Evolutionary conservation across 1,139 yeast genomes (phyloP), one percentile per base, ranked within the genome.

Genomic region (Zygosaccharomyces pseudobailii): DNA sequence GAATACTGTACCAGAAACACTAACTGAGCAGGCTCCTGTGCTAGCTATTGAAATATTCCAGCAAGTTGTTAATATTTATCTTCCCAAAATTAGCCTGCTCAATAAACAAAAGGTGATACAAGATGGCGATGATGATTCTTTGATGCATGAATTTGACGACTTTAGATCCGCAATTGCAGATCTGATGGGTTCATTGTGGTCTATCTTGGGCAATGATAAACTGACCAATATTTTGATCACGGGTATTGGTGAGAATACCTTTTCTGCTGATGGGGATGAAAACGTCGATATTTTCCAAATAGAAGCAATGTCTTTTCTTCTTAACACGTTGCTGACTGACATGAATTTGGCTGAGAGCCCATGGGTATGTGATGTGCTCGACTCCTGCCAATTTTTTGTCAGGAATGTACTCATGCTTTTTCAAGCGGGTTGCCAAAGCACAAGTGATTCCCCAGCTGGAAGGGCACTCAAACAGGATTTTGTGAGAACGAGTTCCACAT

Each of bases 91-190:
- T 8, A 62, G 65, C 28, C 49, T 65, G 30, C 28, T 48, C 36
- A 62, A 61, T 36, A 59, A 63, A 48, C 61, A 60, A 45, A 61
- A 55, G 59, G 48, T 67, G 52, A 17, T 61, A 48, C 44, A 61
- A 19, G 56, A 55, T 19, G 61, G 56, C 40, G 63, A 72, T 55
- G 59, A 61, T 34, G 61, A 58, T 40, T 51, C 53, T 1, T 35
- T 51, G n/a, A 30, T 61, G 2, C 59, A 63, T 48, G 92, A 83
- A 55, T 87, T 89, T 59, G 66, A 70, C 17, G 76, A 80, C 24
- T 90, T 80, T 62, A 74, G 96, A 55, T 70, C 78, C 22, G 90
- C 84, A 51, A 84, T 86, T 7, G 78, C 84, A 2, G 97, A 90
- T 57, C 72, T 89, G 43, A 78, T 87, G 55, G 90, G 87, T 46